A percentile compares a stretch with the other conserved stretches of the same genome.
Evolutionary conservation across 768 basidiomycete genomes (phyloP).

Genomic region (Phlegmacium glaucopus): DNA sequence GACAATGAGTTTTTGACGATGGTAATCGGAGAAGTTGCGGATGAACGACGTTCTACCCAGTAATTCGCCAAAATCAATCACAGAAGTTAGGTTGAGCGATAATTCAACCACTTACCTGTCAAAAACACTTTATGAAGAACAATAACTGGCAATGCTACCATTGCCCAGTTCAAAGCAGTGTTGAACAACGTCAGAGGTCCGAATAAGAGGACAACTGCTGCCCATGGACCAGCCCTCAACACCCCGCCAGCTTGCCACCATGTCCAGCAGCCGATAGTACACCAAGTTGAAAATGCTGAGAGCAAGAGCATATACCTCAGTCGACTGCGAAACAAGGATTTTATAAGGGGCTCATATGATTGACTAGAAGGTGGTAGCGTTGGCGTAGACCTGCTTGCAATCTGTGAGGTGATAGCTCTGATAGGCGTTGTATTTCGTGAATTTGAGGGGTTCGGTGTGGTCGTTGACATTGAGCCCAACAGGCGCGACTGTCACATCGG

Average conservation of each 20-base stretch:
- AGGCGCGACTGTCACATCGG: slow-evolving; percentile 15
- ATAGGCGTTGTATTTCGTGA: slow-evolving; percentile 32
- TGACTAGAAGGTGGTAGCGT: slow-evolving; percentile 55
- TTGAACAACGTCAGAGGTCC: slow-evolving; percentile 40
- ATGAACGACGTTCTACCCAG: slow-evolving; percentile 40
- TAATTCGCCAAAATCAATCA: not conserved
- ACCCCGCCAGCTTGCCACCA: slow-evolving; percentile 42
- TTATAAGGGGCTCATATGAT: slow-evolving; percentile 64
- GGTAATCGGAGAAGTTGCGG: slow-evolving; percentile 50
- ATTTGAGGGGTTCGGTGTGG: slow-evolving; percentile 14
- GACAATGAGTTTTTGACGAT: slow-evolving; percentile 42
- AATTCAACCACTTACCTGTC: slow-evolving; percentile 41
- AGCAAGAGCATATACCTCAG: slow-evolving; percentile 53
- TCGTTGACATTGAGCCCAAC: slow-evolving; percentile 18
- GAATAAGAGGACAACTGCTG: slow-evolving; percentile 34
- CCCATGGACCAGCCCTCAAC: slow-evolving; percentile 24
- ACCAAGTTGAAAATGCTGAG: slow-evolving; percentile 47
- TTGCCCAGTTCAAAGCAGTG: slow-evolving; percentile 43
- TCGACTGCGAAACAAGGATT: slow-evolving; percentile 57
- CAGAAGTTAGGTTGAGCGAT: not conserved
- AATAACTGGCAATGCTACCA: slow-evolving; percentile 52
- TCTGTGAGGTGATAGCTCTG: slow-evolving; percentile 45
- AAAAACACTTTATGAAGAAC: slow-evolving; percentile 58
- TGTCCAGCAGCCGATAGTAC: slow-evolving; percentile 35
- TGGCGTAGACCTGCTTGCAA: slow-evolving; percentile 47